These are phyloP conservation scores for Taphrina pruni DNA, from an alignment of 1,139 yeast species.

Conservation along the genomic window DNA sequence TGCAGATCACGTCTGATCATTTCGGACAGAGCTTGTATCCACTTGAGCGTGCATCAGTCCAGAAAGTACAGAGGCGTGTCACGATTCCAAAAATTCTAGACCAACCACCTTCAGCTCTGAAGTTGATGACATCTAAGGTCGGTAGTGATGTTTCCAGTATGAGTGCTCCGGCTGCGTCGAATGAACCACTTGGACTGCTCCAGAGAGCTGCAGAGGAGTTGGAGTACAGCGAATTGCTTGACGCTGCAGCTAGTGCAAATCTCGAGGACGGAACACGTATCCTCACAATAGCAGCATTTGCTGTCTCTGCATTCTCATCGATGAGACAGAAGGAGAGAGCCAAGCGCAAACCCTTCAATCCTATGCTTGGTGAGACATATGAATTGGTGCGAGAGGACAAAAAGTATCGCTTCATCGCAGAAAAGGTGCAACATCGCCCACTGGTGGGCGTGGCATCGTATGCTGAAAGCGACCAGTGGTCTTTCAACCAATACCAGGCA, in stretches of 20 bases:
- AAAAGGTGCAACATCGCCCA: constrained; percentile 83
- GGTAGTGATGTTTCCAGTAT: constrained; percentile 87
- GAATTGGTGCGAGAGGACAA: constrained; percentile 81
- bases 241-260: constrained; percentile 60
- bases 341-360: constrained; percentile 88
- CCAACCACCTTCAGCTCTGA: constrained; percentile 80
- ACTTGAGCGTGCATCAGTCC: not conserved
- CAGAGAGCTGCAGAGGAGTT: constrained; percentile 79
- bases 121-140: constrained; percentile 83
- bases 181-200: constrained; percentile 84
- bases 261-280: constrained; percentile 61
- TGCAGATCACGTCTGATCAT: not conserved
- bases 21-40: constrained; percentile 34
- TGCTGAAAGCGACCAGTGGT: constrained; percentile 78
- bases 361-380: constrained; percentile 83
- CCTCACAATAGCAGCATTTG: constrained; percentile 78
- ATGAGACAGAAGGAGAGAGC: constrained; percentile 76
- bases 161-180: constrained; percentile 92
- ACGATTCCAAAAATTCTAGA: constrained; percentile 67
- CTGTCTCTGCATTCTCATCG: constrained; percentile 73
- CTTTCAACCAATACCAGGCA: constrained; percentile 70
- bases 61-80: constrained; percentile 61
- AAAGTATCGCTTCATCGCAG: constrained; percentile 71
- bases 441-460: constrained; percentile 73
- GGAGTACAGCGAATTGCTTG: constrained; percentile 74